Conservation (phyloP, 768 basidiomycete species). For the Cyathus striatus region DNA sequence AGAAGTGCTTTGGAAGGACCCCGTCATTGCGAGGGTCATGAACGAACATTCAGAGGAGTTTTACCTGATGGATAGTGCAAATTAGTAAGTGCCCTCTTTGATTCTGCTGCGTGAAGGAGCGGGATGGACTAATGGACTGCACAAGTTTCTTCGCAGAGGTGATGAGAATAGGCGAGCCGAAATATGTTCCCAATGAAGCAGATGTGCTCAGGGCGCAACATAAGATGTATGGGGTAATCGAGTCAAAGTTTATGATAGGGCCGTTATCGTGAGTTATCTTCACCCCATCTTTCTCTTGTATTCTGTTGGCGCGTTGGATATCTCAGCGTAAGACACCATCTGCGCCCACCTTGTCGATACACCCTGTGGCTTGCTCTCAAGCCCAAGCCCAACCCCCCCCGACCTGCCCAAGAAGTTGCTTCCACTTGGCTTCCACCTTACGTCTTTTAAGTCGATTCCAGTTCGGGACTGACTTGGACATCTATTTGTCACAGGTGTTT, state of each 20-base stretch:
- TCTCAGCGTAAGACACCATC: neutral
- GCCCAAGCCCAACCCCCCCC: neutral
- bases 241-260: constrained; percentile 78
- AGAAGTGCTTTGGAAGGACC: constrained; percentile 65
- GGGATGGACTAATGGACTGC: neutral
- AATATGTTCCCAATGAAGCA: constrained; percentile 84
- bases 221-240: constrained; percentile 87
- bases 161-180: constrained; percentile 71
- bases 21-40: constrained; percentile 50
- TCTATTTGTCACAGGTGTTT: neutral
- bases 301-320: neutral
- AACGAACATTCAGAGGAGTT: constrained; percentile 67
- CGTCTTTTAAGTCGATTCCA: too few species aligned
- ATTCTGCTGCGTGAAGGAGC: constrained; percentile 2
- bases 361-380: neutral
- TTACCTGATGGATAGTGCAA: too few species aligned
- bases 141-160: constrained; percentile 85
- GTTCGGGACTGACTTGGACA: neutral
- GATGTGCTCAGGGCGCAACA: constrained; percentile 87
- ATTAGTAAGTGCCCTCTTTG: neutral
- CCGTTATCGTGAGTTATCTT: constrained; percentile 43
- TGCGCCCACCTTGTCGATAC: neutral
- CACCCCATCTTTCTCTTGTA: neutral
- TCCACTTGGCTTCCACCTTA: neutral
- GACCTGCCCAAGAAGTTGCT: neutral